phyloP scores from a whole-genome alignment of 192 early-diverging fungal genomes.

The Coemansia sp. region DNA sequence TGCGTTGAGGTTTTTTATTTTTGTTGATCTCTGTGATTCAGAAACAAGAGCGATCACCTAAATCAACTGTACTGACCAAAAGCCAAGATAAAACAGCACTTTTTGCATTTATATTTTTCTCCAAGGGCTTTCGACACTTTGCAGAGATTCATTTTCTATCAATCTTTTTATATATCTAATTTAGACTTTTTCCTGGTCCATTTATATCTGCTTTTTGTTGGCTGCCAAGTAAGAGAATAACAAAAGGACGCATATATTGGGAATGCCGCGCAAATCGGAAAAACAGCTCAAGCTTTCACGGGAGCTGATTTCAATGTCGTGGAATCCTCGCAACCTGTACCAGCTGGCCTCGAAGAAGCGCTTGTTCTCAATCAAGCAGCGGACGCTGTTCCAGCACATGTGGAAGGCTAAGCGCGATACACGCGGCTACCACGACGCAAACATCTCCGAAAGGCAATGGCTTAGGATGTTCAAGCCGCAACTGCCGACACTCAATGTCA shows the following conservation, averaged over 20 bases:
- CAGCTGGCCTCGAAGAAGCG: conserved; percentile 64
- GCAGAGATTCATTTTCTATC: too few relatives aligned
- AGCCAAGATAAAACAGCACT: neutral
- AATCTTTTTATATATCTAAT: too few relatives aligned
- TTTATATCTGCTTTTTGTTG: neutral
- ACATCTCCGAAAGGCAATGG: conserved; percentile 86
- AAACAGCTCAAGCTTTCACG: conserved; percentile 51
- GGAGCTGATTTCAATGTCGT: conserved; percentile 88
- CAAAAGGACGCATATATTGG: neutral
- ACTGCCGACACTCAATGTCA: conserved; percentile 67
- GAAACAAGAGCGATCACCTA: too few relatives aligned
- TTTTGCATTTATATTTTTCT: neutral
- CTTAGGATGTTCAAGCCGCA: conserved; percentile 68
- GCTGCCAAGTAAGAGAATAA: neutral
- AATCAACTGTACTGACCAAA: neutral
- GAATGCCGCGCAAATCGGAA: conserved; percentile 49
- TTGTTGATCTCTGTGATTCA: too few relatives aligned
- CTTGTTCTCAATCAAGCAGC: conserved; percentile 50
- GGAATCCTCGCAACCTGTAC: conserved; percentile 92
- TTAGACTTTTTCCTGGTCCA: too few relatives aligned
- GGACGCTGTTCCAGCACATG: conserved; percentile 88
- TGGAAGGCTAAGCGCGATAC: conserved; percentile 93
- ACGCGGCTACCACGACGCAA: conserved; percentile 89
- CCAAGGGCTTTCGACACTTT: neutral
- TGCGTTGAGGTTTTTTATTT: too few relatives aligned